These are phyloP conservation scores for Epichloe glyceriae DNA, from an alignment of 2,329 filamentous ascomycete genomes.

Conservation along the genomic window DNA sequence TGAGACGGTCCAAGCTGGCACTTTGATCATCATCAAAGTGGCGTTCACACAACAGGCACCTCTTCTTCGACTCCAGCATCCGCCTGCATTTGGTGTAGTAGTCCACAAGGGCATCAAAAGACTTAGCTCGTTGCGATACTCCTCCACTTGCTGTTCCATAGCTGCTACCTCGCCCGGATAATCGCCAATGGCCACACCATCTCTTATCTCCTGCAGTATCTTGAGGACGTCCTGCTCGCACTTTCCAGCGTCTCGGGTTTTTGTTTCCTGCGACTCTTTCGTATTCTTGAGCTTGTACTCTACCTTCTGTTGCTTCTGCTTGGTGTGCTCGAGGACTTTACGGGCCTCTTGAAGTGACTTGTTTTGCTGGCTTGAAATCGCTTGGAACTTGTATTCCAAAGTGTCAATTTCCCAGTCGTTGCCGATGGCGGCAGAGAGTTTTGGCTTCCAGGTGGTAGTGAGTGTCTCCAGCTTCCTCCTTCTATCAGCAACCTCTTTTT, in stretches of 20 bases:
- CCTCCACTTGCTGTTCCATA: conserved; percentile 44
- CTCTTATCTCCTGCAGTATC: conserved; percentile 32
- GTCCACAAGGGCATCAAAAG: conserved; percentile 54
- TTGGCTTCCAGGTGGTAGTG: conserved; percentile 57
- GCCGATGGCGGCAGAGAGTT: conserved; percentile 53
- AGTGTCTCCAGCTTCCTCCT: conserved; percentile 67
- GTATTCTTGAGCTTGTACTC: conserved; percentile 58
- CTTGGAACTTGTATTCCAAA: conserved; percentile 59
- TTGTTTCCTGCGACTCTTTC: conserved; percentile 51
- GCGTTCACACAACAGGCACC: conserved; percentile 65
- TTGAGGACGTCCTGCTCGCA: conserved; percentile 44
- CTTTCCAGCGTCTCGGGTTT: conserved; percentile 46
- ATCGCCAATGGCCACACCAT: conserved; percentile 37
- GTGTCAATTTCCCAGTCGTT: conserved; percentile 53
- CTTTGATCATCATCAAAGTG: conserved; percentile 48
- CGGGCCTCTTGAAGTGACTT: conserved; percentile 50
- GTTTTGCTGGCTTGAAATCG: conserved; percentile 43
- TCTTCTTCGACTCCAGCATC: conserved; percentile 52
- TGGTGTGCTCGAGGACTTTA: conserved; percentile 54
- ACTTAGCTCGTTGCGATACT: conserved; percentile 52
- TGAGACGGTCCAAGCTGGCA: conserved; percentile 47
- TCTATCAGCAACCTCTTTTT: conserved; percentile 64
- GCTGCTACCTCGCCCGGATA: conserved; percentile 38
- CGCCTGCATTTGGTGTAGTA: conserved; percentile 60
- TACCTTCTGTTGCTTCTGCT: conserved; percentile 62